phyloP scores from a whole-genome alignment of 176 grass and related monocot species.

The Musa schizocarpa region DNA sequence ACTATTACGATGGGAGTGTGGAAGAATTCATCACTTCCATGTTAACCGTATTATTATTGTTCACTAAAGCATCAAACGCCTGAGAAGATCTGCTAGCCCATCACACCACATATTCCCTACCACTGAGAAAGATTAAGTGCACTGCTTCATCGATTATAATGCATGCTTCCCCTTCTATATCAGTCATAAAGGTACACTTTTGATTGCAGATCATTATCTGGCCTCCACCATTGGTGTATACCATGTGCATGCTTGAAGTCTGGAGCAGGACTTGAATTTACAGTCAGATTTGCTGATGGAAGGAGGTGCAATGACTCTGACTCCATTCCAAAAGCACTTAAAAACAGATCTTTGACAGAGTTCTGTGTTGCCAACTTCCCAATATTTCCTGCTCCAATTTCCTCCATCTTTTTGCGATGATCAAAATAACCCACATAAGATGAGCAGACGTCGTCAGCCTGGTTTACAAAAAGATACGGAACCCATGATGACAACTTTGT shows the following conservation, averaged over 20 bases:
- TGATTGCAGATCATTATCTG: conserved; percentile 28
- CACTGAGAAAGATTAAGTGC: too few species aligned
- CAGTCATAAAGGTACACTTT: conserved; percentile 21
- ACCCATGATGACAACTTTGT: conserved; percentile 44
- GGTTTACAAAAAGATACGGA: conserved; percentile 62
- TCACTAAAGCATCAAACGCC: too few species aligned
- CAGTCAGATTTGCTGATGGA: conserved; percentile 45
- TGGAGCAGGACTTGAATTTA: conserved; percentile 37
- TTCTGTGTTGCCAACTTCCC: conserved; percentile 57
- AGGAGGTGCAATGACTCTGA: conserved; percentile 65
- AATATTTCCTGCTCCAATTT: conserved; percentile 46
- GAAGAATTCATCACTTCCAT: too few species aligned
- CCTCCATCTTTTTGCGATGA: conserved; percentile 61
- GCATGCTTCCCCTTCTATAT: not conserved
- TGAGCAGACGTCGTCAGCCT: conserved; percentile 43
- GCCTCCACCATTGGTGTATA: conserved; percentile 78
- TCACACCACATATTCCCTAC: too few species aligned
- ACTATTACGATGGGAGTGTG: too few species aligned
- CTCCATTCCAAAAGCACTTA: conserved; percentile 33
- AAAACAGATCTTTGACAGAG: conserved; percentile 54
- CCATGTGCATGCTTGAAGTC: conserved; percentile 68
- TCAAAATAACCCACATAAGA: conserved; percentile 76
- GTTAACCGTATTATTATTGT: too few species aligned
- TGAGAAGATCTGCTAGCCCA: too few species aligned
- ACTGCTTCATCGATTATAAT: not conserved